phyloP scores from a whole-genome alignment of 2,329 filamentous ascomycete species.

The Colletotrichum nymphaeae region DNA sequence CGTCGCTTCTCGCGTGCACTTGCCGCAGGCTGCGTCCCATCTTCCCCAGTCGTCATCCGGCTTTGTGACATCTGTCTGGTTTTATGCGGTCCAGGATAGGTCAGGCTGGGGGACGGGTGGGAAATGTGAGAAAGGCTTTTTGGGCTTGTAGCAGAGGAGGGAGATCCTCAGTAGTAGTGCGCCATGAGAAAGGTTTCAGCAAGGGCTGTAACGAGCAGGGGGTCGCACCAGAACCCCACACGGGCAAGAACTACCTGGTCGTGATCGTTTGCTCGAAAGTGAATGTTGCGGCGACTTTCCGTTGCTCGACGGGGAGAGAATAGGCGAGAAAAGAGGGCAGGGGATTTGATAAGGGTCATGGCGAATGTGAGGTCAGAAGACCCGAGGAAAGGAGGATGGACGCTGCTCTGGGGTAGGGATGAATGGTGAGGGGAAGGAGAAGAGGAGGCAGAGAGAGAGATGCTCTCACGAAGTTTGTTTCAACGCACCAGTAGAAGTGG shows the following conservation, averaged over 20 bases:
- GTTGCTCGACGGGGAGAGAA: neutral
- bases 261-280: neutral
- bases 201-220: constrained; percentile 12
- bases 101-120: neutral
- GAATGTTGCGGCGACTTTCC: neutral
- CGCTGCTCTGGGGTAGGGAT: neutral
- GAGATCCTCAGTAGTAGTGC: neutral
- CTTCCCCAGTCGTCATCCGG: neutral
- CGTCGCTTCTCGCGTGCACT: constrained; percentile 25
- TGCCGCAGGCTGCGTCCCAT: constrained; percentile 15
- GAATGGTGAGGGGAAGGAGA: neutral
- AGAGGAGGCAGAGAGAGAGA: neutral
- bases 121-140: neutral
- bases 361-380: constrained; percentile 1
- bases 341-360: neutral
- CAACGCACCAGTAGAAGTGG: constrained; percentile 14
- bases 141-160: neutral
- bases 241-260: neutral
- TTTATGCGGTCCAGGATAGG: constrained; percentile 9
- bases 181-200: constrained; percentile 30
- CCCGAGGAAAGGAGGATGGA: neutral
- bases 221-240: constrained; percentile 1
- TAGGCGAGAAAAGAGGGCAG: neutral
- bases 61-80: constrained; percentile 14
- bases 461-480: constrained; percentile 33